These are phyloP conservation scores for Vaccinium corymbosum DNA, from an alignment of 148 eudicot species.

Conservation along the genomic window DNA sequence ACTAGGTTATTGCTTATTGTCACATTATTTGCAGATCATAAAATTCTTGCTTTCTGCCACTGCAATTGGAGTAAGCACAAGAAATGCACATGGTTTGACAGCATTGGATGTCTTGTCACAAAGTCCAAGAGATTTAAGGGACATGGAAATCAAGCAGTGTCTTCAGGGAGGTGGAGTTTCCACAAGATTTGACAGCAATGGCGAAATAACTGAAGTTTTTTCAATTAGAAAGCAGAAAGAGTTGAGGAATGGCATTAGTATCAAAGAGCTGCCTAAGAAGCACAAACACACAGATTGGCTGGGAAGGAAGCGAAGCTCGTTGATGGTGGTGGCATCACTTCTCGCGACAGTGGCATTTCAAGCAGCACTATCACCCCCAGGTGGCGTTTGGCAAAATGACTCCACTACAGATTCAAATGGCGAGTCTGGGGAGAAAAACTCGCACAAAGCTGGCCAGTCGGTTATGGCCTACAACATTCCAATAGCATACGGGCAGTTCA, in stretches of 20 bases:
- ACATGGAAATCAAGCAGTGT: slow-evolving; percentile 16
- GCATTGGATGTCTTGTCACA: slow-evolving; percentile 20
- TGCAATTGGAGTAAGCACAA: slow-evolving; percentile 3
- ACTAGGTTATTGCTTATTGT: not conserved
- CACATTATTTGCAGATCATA: slow-evolving; percentile 14
- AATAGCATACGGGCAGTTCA: slow-evolving; percentile 3
- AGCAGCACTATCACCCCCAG: slow-evolving; percentile 31
- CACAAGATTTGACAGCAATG: not conserved
- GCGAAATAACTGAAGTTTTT: not conserved
- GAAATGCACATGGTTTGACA: slow-evolving; percentile 21
- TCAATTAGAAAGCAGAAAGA: slow-evolving; percentile 9
- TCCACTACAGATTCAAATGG: not conserved
- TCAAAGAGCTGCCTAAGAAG: not conserved
- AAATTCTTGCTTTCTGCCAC: slow-evolving; percentile 13
- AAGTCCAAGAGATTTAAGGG: slow-evolving; percentile 20
- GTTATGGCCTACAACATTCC: slow-evolving; percentile 23
- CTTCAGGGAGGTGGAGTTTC: slow-evolving; percentile 2
- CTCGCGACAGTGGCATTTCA: slow-evolving; percentile 32
- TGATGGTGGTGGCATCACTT: slow-evolving; percentile 29
- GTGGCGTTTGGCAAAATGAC: slow-evolving; percentile 30
- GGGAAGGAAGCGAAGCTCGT: slow-evolving; percentile 9
- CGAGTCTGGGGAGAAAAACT: not conserved
- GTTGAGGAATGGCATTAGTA: not conserved
- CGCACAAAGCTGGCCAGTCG: slow-evolving; percentile 15
- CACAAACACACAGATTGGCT: slow-evolving; percentile 13